Conservation (phyloP, 306 rosid species). For the Vachellia collinsii region DNA sequence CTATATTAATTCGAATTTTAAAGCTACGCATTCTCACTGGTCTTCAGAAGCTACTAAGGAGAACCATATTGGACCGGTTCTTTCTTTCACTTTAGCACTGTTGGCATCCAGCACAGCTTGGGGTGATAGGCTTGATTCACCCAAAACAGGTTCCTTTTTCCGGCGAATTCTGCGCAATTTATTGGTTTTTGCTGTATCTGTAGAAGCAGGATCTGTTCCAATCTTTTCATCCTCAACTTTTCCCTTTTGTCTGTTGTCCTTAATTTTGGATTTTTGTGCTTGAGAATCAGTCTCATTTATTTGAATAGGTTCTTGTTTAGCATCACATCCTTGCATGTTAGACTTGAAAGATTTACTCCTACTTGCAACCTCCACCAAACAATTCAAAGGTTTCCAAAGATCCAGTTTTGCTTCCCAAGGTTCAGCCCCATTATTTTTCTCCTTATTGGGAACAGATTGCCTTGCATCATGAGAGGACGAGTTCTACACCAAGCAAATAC, state of each 20-base stretch:
- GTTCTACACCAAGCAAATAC: slow-evolving; percentile 54
- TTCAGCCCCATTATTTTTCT: slow-evolving; percentile 64
- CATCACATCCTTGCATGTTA: slow-evolving; percentile 60
- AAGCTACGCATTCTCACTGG: slow-evolving; percentile 66
- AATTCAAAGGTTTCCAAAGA: slow-evolving; percentile 93
- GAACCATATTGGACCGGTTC: slow-evolving; percentile 82
- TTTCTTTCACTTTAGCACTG: slow-evolving; percentile 49
- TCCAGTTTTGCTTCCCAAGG: slow-evolving; percentile 70
- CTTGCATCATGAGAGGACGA: slow-evolving; percentile 62
- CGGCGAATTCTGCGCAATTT: slow-evolving; percentile 69
- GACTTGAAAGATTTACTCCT: slow-evolving; percentile 84
- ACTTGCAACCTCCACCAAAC: slow-evolving; percentile 88
- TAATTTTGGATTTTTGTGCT: slow-evolving; percentile 58
- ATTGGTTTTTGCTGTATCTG: slow-evolving; percentile 60
- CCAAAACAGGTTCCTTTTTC: slow-evolving; percentile 66
- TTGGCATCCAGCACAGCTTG: slow-evolving; percentile 69
- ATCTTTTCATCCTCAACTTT: slow-evolving; percentile 70
- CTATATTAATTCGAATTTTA: slow-evolving; percentile 26
- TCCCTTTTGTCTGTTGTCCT: slow-evolving; percentile 65
- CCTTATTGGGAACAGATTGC: slow-evolving; percentile 56
- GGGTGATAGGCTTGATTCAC: slow-evolving; percentile 67
- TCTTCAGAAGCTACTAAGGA: slow-evolving; percentile 89
- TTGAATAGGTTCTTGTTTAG: slow-evolving; percentile 54
- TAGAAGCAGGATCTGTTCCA: slow-evolving; percentile 45
- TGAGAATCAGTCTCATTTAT: slow-evolving; percentile 48